Conservation (phyloP, 176 grass and related monocot genomes). For the Urochloa ruziziensis region DNA sequence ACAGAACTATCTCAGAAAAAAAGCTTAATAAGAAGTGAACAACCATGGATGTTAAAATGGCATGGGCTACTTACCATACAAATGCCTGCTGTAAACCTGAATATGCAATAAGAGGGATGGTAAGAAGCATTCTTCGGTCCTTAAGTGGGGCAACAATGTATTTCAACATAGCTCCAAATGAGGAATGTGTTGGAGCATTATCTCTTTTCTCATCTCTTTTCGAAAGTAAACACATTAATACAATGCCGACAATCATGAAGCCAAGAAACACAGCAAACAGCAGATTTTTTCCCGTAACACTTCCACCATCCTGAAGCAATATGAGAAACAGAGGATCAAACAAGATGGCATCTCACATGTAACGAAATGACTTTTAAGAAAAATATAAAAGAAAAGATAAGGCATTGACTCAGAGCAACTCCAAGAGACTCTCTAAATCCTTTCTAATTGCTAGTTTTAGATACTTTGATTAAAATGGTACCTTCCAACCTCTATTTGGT, state of each 20-base stretch:
- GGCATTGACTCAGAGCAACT: not conserved
- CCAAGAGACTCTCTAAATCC: too few species aligned
- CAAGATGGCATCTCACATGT: not conserved
- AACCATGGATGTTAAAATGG: not conserved
- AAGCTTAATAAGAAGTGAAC: constrained; percentile 6
- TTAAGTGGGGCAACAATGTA: constrained; percentile 70
- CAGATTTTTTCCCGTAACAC: constrained; percentile 73
- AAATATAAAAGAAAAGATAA: not conserved
- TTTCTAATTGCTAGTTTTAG: too few species aligned
- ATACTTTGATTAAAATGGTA: too few species aligned
- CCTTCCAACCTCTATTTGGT: too few species aligned
- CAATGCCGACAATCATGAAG: constrained; percentile 87
- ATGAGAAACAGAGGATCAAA: constrained; percentile 32
- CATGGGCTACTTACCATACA: constrained; percentile 66
- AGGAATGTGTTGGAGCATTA: constrained; percentile 40
- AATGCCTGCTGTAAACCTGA: constrained; percentile 98
- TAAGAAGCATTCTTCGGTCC: constrained; percentile 84
- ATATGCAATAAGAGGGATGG: constrained; percentile 85
- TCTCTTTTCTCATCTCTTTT: constrained; percentile 68
- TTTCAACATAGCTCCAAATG: constrained; percentile 62
- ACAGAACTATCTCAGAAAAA: not conserved
- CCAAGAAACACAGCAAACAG: constrained; percentile 88
- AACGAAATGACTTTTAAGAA: not conserved
- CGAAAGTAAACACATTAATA: constrained; percentile 89
- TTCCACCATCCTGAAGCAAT: constrained; percentile 60